Evolutionary conservation across 768 basidiomycete species (phyloP).

Genomic region (Strobilomyces echinocephalus): DNA sequence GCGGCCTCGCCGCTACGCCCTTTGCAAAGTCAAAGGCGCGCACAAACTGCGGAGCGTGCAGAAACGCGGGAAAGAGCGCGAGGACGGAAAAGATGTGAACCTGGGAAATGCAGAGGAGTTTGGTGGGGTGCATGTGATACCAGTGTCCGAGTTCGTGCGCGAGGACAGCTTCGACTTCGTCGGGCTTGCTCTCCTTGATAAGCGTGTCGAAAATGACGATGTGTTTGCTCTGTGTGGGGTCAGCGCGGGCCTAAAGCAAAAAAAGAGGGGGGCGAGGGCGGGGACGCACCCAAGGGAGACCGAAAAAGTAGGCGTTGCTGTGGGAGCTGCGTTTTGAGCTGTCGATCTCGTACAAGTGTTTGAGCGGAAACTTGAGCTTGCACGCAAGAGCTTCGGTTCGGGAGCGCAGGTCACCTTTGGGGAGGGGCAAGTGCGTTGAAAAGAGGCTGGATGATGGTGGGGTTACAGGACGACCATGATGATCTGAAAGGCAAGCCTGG

Average conservation of each 20-base stretch:
- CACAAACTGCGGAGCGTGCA: constrained; percentile 73
- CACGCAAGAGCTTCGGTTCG: constrained; percentile 74
- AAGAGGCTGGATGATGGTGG: constrained; percentile 85
- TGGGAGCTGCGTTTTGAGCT: constrained; percentile 94
- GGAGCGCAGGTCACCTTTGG: constrained; percentile 67
- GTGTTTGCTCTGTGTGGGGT: constrained; percentile 65
- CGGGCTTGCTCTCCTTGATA: constrained; percentile 83
- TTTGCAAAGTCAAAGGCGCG: constrained; percentile 77
- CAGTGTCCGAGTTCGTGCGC: constrained; percentile 98
- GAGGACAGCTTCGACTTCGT: constrained; percentile 96
- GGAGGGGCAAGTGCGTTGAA: constrained; percentile 93
- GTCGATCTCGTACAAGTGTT: constrained; percentile 94
- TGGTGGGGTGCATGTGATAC: constrained; percentile 87
- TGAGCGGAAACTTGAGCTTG: constrained; percentile 89
- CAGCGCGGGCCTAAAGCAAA: not conserved
- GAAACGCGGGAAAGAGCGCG: constrained; percentile 85
- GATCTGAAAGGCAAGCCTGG: constrained; percentile 77
- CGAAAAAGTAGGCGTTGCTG: constrained; percentile 98
- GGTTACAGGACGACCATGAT: constrained; percentile 79
- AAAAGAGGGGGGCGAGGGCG: no score
- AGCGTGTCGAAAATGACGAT: constrained; percentile 97
- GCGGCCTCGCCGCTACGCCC: constrained; percentile 57
- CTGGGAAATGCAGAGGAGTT: constrained; percentile 82
- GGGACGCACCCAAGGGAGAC: constrained; percentile 83
- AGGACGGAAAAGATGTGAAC: constrained; percentile 84